phyloP scores from a whole-genome alignment of 768 basidiomycete genomes.

The Trametes villosa region DNA sequence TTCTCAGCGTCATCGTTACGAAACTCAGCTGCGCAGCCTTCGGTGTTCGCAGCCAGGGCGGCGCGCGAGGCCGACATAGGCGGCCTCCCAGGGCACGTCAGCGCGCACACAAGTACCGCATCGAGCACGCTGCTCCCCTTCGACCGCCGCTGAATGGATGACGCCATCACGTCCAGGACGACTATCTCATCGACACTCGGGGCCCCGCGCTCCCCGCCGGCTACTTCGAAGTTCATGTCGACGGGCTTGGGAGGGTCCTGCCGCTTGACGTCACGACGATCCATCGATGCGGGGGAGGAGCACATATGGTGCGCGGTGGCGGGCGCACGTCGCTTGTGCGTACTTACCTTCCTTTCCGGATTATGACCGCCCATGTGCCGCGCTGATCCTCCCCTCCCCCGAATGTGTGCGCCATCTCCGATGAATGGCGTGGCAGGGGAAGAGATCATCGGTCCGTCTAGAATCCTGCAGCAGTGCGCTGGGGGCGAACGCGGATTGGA shows the following conservation, averaged over 20 bases:
- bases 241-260: not conserved
- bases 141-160: conserved; percentile 3
- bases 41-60: not conserved
- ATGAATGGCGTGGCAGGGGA: not conserved
- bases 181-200: too few relatives aligned
- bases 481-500: not conserved
- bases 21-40: not conserved
- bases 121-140: not conserved
- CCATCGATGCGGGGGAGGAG: conserved; percentile 1
- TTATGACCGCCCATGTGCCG: conserved; percentile 4
- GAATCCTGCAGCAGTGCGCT: not conserved
- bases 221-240: not conserved
- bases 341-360: not conserved
- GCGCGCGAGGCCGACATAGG: not conserved
- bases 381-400: conserved; percentile 3
- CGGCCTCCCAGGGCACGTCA: not conserved
- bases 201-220: too few relatives aligned
- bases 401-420: conserved; percentile 8
- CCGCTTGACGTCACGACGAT: conserved; percentile 4
- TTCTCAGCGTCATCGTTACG: conserved; percentile 3
- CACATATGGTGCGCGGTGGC: not conserved
- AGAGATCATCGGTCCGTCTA: conserved; percentile 4
- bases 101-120: not conserved
- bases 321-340: not conserved
- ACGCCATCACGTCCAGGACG: conserved; percentile 3